Conservation (phyloP, 345 rosid genomes). For the Streptanthus diversifolius region DNA sequence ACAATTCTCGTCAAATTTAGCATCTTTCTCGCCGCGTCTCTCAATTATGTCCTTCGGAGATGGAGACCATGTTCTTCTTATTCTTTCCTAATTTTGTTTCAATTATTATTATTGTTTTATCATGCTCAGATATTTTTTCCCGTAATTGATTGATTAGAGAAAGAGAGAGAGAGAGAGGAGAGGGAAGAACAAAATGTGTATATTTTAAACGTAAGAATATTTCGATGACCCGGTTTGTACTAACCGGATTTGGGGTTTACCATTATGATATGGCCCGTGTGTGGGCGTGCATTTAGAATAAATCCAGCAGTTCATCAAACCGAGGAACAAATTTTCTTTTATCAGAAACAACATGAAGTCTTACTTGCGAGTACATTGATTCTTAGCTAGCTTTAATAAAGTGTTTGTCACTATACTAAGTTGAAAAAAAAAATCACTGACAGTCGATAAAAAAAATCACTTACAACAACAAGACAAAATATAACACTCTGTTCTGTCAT, state of each 20-base stretch:
- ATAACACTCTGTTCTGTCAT: neutral
- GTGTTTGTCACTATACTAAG: conserved; percentile 4
- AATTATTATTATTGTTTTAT: neutral
- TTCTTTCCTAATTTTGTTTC: neutral
- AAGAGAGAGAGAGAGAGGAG: neutral
- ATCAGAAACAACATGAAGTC: neutral
- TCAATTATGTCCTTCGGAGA: conserved; percentile 16
- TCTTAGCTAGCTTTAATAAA: neutral
- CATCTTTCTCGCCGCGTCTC: conserved; percentile 16
- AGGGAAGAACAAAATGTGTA: neutral
- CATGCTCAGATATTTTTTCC: conserved; percentile 20
- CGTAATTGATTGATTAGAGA: neutral
- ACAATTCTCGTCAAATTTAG: conserved; percentile 22
- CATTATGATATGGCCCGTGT: neutral
- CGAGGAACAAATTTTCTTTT: neutral
- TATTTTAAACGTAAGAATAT: neutral
- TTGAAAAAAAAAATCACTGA: too few relatives aligned
- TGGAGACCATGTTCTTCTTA: conserved; percentile 32
- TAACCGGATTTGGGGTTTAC: conserved; percentile 1
- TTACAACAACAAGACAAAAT: neutral
- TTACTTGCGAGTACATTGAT: neutral
- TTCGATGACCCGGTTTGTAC: conserved; percentile 6
- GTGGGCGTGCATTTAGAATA: conserved; percentile 11
- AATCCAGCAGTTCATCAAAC: neutral
- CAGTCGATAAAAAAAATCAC: too few relatives aligned